Percentiles rank a stretch among this genome's conserved stretches.
phyloP scores from a whole-genome alignment of 192 early-diverging fungal genomes.

The Geranomyces michiganensis region DNA sequence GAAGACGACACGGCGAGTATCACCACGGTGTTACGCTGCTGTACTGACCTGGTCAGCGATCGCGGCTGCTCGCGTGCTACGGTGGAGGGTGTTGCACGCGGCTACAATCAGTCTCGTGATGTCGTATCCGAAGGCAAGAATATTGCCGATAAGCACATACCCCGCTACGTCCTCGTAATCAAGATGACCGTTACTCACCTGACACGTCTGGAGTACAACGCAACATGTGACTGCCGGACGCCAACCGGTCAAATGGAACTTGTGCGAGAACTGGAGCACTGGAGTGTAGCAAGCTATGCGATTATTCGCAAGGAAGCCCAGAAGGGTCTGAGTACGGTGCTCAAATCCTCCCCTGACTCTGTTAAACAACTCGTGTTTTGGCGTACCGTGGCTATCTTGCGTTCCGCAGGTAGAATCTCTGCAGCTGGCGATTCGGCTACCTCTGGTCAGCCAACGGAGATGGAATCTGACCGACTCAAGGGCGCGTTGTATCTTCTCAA shows the following conservation, averaged over 20 bases:
- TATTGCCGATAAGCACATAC: slow-evolving; percentile 44
- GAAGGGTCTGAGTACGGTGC: slow-evolving; percentile 8
- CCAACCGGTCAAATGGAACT: slow-evolving; percentile 55
- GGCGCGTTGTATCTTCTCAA: slow-evolving; percentile 70
- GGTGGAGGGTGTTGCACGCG: slow-evolving; percentile 2
- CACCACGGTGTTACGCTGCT: slow-evolving; percentile 66
- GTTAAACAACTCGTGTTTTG: slow-evolving; percentile 19
- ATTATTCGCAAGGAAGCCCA: slow-evolving; percentile 45
- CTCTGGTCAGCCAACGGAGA: slow-evolving; percentile 30
- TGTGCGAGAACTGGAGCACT: slow-evolving; percentile 55
- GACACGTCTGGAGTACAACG: slow-evolving; percentile 59
- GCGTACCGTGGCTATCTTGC: slow-evolving; percentile 1
- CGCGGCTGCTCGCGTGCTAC: slow-evolving; percentile 51
- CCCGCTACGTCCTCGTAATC: slow-evolving; percentile 56
- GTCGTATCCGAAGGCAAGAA: slow-evolving; percentile 31
- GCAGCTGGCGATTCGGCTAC: background rate
- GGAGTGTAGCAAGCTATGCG: slow-evolving; percentile 50
- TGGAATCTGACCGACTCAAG: slow-evolving; percentile 64
- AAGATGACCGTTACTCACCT: slow-evolving; percentile 59
- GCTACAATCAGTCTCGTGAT: slow-evolving; percentile 13
- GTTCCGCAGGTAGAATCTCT: background rate
- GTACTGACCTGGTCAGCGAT: slow-evolving; percentile 53
- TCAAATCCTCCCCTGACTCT: slow-evolving; percentile 4
- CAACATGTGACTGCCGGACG: slow-evolving; percentile 46
- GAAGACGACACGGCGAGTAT: slow-evolving; percentile 81